Conservation (phyloP, 495 filamentous ascomycete species). For the Aspergillus hancockii region DNA sequence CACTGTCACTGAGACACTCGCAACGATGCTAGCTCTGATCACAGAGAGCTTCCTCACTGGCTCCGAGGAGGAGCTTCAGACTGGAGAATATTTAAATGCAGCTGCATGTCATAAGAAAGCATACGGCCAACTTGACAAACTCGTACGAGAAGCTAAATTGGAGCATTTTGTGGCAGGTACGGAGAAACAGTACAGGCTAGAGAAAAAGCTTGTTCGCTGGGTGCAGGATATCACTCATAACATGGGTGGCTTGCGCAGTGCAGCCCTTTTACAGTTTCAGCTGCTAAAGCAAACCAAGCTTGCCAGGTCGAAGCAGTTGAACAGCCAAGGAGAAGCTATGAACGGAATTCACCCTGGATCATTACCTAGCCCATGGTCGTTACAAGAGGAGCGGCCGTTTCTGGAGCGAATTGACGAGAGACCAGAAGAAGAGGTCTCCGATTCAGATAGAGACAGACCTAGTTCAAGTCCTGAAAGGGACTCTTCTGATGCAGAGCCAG, state of each 20-base stretch:
- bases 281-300: slow-evolving; percentile 65
- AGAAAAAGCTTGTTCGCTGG: slow-evolving; percentile 78
- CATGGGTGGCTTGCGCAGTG: slow-evolving; percentile 87
- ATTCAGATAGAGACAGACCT: slow-evolving; percentile 29
- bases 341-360: slow-evolving; percentile 17
- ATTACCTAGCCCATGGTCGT: slow-evolving; percentile 37
- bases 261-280: slow-evolving; percentile 84
- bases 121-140: slow-evolving; percentile 73
- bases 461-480: slow-evolving; percentile 19
- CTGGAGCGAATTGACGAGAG: slow-evolving; percentile 68
- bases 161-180: slow-evolving; percentile 86
- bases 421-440: slow-evolving; percentile 59
- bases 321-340: slow-evolving; percentile 9
- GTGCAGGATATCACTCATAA: slow-evolving; percentile 87
- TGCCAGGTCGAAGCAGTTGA: slow-evolving; percentile 18
- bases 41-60: slow-evolving; percentile 84
- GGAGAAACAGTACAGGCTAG: slow-evolving; percentile 77
- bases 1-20: slow-evolving; percentile 72
- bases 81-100: slow-evolving; percentile 62
- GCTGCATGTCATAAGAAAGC: slow-evolving; percentile 66
- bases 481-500: slow-evolving; percentile 12
- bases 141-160: slow-evolving; percentile 82
- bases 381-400: slow-evolving; percentile 39
- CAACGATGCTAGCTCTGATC: slow-evolving; percentile 78
- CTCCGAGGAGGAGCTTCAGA: slow-evolving; percentile 72